Evolutionary conservation across 495 filamentous ascomycete species (phyloP), one percentile per base, ranked within the genome.

Genomic region (Astrothelium macrocarpum): DNA sequence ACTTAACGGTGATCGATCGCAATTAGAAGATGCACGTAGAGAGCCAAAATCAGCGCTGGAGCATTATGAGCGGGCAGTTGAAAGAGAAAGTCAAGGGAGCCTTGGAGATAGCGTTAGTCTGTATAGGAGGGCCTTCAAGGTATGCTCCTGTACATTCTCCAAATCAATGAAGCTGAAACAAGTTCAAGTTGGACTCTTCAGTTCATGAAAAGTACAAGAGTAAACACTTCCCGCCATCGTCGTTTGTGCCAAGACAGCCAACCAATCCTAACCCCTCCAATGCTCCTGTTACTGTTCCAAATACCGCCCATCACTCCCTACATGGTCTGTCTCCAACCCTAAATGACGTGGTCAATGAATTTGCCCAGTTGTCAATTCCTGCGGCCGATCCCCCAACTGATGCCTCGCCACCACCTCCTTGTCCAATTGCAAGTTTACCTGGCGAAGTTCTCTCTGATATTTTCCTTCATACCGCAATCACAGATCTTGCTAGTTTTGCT

Each of bases 31-130:
- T 43, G 29, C 49, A 3, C 12, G 64, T 43, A 71, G 62, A 32
- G 87, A 90, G 67, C 90, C 88, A 14, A 77, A 77, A 26, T 89
- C 91, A 9, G 94, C 94, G 2, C 75, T 97, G 43, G 94, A 97
- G 70, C 90, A 96, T 73, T 97, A 95, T 70, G 94, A 97, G 72
- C 81, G 82, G 72, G 95, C 93, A 0, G 90, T 95, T 9, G 90
- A 96, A 76, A 89, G 83, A 70, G 95, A 97, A 75, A 80, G 80
- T 0, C 85, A 86, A 63, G 94, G 94, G 0, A 93, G 81, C 62
- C 77, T 97, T 23, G 93, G 94, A 2, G 94, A 97, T 66, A 97
- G 94, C 74, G 70, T 98, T 53, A 84, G 81, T 65, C 84, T 94
- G 65, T 97, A 98, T 71, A 83, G 94, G 61, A 90, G 90, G 71